Evolutionary conservation across 805 yeast species (phyloP), one percentile per base, ranked within the genome.

Genomic region (Ogataea parapolymorpha): DNA sequence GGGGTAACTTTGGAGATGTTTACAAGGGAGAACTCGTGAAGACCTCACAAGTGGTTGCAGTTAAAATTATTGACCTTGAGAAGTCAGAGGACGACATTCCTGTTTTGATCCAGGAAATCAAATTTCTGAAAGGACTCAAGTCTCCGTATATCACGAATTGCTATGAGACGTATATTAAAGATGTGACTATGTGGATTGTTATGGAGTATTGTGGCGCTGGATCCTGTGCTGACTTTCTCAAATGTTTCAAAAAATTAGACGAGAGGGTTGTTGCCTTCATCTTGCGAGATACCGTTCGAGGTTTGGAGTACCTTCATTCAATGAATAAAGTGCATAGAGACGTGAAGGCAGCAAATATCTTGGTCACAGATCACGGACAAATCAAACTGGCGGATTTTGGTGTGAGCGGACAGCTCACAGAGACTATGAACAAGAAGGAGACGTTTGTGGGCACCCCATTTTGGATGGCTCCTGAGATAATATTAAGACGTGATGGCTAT

Each of bases 391-490:
- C 89, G 0, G 98, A 91, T 65, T 90, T 90, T 68, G 98, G 98
- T 1, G 96, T 90, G 4, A 79, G 91, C 53, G 93, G 93, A 0
- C 93, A 88, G 60, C 70, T 90, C 20, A 74, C 82, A 15, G 63
- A 70, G 32, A 72, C 83, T 1, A 62, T 61, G 38, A 62, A 68
- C 16, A 71, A 71, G 45, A 75, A 82, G 48, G 77, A 76, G 41
- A 86, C 96, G 0, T 82, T 90, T 70, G 96, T 89, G 38, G 98
- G 98, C 1, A 89, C 97, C 0, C 96, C 97, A 11, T 87, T 79
- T 62, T 90, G 97, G 97, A 90, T 91, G 98, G 99, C 99, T 0
- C 99, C 99, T 0, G 99, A 93, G 60, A 85, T 91, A n/a, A 84
- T 93, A 32, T 36, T 46, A 8, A 54, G 60, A 23, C 46, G 54